Evolutionary conservation across 2,329 filamentous ascomycete species (phyloP), one percentile per base, ranked within the genome.

Genomic region (Penicillium sp.): DNA sequence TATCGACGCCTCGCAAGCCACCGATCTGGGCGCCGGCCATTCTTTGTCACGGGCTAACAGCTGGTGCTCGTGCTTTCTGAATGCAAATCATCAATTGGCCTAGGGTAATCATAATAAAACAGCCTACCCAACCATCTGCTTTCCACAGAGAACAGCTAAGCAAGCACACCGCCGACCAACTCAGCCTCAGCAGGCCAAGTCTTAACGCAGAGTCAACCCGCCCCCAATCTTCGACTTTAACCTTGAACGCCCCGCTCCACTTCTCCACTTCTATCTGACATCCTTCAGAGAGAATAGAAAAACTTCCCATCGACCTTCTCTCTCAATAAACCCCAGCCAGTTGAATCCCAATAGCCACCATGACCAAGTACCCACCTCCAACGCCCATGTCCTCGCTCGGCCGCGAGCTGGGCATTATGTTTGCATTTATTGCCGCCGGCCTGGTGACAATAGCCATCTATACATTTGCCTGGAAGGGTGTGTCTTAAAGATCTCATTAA

Each of bases 371-470:
- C 36, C 67, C 67, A 9, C 65, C 67, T 2, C 67, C 64, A 48
- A 68, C 66, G 4, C 62, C 67, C n/a, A 66, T 67, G 48, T 55
- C 62, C 39, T 69, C 71, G 5, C 62, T 75, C 10, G 61, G 55
- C 18, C 67, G 67, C 28, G 75, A 77, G 60, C 60, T 77, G 18
- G 73, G 73, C 23, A 67, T 75, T 26, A 69, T 75, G 59, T 73
- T 75, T 55, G 74, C 65, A 16, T 76, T 77, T 49, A 60, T 75
- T 1, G 62, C 49, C 19, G 66, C 68, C 4, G 71, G 64, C 45
- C 44, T 71, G 31, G 54, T 73, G 9, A 71, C 67, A 5, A 71
- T 75, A 54, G 68, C 40, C 0, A 51, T 68, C 3, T 76, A 76
- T 45, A 63, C 67, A 21, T 47, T 69, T 34, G 52, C 73, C 42